A percentile compares a stretch with the other conserved stretches of the same genome.
phyloP scores from a whole-genome alignment of 1,284 basidiomycete genomes.

The Cutaneotrichosporon arboriforme region DNA sequence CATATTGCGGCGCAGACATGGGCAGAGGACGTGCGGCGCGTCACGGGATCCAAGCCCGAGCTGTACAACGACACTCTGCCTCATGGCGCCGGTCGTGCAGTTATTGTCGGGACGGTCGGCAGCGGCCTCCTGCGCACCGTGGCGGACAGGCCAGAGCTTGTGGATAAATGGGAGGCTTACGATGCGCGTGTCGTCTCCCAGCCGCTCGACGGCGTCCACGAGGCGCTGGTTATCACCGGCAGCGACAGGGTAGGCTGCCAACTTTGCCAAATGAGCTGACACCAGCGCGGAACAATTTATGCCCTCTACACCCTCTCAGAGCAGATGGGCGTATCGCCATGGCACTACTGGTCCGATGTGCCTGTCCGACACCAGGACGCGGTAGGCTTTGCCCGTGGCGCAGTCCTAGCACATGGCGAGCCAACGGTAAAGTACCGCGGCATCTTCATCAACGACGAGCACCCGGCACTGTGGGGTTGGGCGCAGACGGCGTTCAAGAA shows the following conservation, averaged over 20 bases:
- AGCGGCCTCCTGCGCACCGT: conserved; percentile 51
- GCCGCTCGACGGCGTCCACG: conserved; percentile 56
- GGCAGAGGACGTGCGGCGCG: conserved; percentile 57
- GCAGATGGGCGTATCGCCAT: conserved; percentile 56
- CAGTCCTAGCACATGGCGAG: conserved; percentile 57
- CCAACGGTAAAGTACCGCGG: conserved; percentile 67
- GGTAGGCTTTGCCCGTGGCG: conserved; percentile 52
- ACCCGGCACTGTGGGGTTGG: conserved; percentile 57
- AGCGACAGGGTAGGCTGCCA: conserved; percentile 53
- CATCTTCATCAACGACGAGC: conserved; percentile 58
- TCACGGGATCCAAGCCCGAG: conserved; percentile 54
- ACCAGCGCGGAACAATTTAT: conserved; percentile 53
- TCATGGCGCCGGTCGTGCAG: conserved; percentile 48
- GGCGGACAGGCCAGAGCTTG: not conserved
- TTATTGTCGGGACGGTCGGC: conserved; percentile 60
- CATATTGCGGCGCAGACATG: conserved; percentile 59
- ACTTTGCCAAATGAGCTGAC: not conserved
- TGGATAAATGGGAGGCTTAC: conserved; percentile 61
- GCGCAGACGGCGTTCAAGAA: conserved; percentile 60
- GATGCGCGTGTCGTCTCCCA: conserved; percentile 54
- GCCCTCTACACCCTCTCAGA: conserved; percentile 65
- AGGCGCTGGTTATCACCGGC: conserved; percentile 61
- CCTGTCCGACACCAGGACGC: conserved; percentile 54
- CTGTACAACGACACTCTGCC: conserved; percentile 19
- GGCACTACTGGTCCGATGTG: conserved; percentile 58